These are phyloP conservation scores for Debaryomyces udenii DNA, from an alignment of 1,139 yeast genomes.

Conservation along the genomic window DNA sequence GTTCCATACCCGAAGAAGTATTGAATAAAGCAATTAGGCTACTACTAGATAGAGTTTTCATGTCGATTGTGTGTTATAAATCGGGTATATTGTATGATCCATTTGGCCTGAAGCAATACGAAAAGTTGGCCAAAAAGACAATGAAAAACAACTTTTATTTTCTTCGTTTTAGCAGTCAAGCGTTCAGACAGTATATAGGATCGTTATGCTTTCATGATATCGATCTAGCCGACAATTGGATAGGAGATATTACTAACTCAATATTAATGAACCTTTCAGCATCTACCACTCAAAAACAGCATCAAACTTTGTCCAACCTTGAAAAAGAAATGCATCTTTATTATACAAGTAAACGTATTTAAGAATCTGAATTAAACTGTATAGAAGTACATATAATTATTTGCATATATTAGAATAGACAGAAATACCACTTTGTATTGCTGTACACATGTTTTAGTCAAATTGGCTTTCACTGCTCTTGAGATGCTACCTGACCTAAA, in stretches of 20 bases:
- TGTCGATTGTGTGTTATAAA: slow-evolving; percentile 17
- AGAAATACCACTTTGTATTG: too few relatives aligned
- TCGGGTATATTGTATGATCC: slow-evolving; percentile 15
- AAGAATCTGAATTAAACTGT: background rate
- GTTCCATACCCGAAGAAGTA: background rate
- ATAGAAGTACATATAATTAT: too few relatives aligned
- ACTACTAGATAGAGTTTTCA: slow-evolving; percentile 23
- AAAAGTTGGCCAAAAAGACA: slow-evolving; percentile 11
- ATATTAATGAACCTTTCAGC: slow-evolving; percentile 5
- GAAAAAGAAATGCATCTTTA: slow-evolving; percentile 6
- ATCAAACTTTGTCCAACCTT: slow-evolving; percentile 10
- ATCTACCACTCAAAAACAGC: slow-evolving; percentile 3
- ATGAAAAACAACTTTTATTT: slow-evolving; percentile 19
- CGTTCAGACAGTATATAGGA: slow-evolving; percentile 29
- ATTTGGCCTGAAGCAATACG: slow-evolving; percentile 15
- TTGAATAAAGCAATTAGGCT: slow-evolving; percentile 5
- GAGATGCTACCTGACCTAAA: too few relatives aligned
- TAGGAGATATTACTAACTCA: slow-evolving; percentile 15
- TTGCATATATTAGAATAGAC: too few relatives aligned
- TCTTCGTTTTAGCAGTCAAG: slow-evolving; percentile 20
- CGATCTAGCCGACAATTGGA: slow-evolving; percentile 20
- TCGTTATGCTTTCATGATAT: slow-evolving; percentile 17
- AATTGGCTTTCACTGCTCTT: background rate
- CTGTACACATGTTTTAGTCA: background rate
- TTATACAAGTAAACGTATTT: slow-evolving; percentile 4